These are phyloP conservation scores for Phytophthora quininea DNA, from an alignment of 352 stramenopile species.

Conservation along the genomic window DNA sequence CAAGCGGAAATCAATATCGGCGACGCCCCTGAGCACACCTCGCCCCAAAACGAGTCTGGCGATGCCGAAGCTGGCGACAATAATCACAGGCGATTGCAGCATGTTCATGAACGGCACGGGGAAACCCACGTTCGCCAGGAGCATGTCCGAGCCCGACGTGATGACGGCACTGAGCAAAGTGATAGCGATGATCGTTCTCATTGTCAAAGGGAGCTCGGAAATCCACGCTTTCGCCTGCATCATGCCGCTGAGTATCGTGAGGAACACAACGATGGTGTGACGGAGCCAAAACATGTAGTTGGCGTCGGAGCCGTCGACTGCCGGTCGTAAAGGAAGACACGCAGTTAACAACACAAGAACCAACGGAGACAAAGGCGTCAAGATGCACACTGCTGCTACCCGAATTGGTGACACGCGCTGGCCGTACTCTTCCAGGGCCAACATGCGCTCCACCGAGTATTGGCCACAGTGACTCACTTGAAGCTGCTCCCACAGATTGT, in stretches of 20 bases:
- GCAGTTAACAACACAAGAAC: constrained; percentile 19
- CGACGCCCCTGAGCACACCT: constrained; percentile 6
- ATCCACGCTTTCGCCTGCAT: constrained; percentile 36
- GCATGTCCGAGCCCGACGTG: constrained; percentile 5
- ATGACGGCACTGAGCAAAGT: constrained; percentile 11
- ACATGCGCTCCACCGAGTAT: constrained; percentile 44
- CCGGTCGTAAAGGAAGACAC: constrained; percentile 16
- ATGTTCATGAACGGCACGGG: constrained; percentile 42
- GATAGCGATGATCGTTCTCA: constrained; percentile 2
- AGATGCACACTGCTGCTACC: constrained; percentile 27
- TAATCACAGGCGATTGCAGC: constrained; percentile 18
- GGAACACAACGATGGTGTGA: constrained; percentile 13
- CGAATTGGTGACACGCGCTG: constrained; percentile 26
- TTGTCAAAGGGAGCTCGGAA: constrained; percentile 25
- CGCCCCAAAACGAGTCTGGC: constrained; percentile 20
- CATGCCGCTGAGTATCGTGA: constrained; percentile 12
- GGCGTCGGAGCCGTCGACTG: constrained; percentile 11
- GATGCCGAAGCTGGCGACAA: constrained; percentile 5
- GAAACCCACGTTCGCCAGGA: constrained; percentile 24
- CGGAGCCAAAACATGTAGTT: constrained; percentile 46
- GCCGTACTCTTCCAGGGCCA: constrained; percentile 39
- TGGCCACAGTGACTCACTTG: constrained; percentile 44
- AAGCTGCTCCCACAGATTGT: constrained; percentile 35
- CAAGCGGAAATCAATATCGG: constrained; percentile 27
- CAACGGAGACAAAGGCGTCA: constrained; percentile 34